Conservation (phyloP, 2,329 filamentous ascomycete genomes). For the Trichoderma sp. region DNA sequence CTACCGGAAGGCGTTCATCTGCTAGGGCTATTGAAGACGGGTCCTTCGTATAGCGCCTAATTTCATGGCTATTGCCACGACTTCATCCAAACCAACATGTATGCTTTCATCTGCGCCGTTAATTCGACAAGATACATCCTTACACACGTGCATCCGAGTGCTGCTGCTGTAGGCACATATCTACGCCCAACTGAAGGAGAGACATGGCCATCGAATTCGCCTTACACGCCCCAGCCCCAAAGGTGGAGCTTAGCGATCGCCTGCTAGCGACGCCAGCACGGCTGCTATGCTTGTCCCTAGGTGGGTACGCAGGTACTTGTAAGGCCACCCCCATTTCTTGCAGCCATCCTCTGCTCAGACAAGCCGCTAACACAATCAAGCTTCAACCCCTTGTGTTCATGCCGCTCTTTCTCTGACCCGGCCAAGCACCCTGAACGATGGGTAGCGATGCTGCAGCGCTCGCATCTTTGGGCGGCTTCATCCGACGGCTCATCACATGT, state of each 20-base stretch:
- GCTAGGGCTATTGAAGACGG: not conserved
- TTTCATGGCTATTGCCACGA: not conserved
- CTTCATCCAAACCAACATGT: not conserved
- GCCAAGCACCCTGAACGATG: not conserved
- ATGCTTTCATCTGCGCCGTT: not conserved
- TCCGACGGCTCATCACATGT: conserved; percentile 1
- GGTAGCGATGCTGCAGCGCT: conserved; percentile 11
- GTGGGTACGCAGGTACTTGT: too few species aligned
- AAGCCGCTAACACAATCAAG: not conserved
- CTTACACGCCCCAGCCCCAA: conserved; percentile 18
- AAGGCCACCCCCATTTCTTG: not conserved
- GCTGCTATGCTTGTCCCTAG: not conserved
- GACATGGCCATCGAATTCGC: not conserved
- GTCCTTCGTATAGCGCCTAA: not conserved
- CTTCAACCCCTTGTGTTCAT: not conserved
- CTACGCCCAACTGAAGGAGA: not conserved
- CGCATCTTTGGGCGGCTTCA: conserved; percentile 8
- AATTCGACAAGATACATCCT: not conserved
- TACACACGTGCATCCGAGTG: not conserved
- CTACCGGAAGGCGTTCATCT: not conserved
- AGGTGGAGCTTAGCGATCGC: conserved; percentile 20
- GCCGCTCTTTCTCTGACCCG: not conserved
- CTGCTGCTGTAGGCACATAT: not conserved
- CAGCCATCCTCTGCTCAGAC: not conserved
- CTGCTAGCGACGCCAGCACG: conserved; percentile 9